A percentile compares a stretch with the other conserved stretches of the same genome.
These are phyloP conservation scores for Aureobasidium mangrovei DNA, from an alignment of 2,329 filamentous ascomycete species.

Conservation along the genomic window DNA sequence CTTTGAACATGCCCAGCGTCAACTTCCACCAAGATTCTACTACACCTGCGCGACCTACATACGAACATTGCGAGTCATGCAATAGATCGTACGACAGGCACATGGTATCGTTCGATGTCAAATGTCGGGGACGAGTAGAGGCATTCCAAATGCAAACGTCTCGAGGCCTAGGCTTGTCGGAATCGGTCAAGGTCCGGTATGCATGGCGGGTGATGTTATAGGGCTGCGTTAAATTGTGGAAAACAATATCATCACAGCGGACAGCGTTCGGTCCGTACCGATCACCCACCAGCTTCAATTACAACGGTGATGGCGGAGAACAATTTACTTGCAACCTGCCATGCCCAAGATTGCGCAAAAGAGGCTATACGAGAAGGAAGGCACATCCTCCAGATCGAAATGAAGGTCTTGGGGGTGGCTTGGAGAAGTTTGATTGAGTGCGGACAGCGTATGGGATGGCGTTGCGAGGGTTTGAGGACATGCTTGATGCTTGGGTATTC, in stretches of 20 bases:
- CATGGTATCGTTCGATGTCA: not conserved
- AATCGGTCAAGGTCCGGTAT: not conserved
- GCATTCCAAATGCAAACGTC: not conserved
- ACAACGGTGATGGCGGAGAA: constrained; percentile 3
- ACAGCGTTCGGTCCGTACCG: constrained; percentile 6
- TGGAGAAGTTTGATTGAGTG: not conserved
- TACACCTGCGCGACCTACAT: not conserved
- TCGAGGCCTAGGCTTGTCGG: not conserved
- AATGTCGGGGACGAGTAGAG: not conserved
- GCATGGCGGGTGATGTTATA: not conserved
- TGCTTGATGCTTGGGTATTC: too few relatives aligned
- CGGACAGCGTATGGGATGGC: not conserved
- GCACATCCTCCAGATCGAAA: constrained; percentile 1
- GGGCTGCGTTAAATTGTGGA: constrained; percentile 5
- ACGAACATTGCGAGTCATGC: not conserved
- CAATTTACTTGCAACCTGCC: not conserved
- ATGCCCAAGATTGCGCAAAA: not conserved
- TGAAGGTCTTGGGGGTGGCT: not conserved
- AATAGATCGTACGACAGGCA: not conserved
- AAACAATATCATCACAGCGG: not conserved
- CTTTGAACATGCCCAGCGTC: not conserved
- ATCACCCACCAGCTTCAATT: not conserved
- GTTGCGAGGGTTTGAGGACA: too few relatives aligned
- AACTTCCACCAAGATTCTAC: not conserved
- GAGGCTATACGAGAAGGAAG: not conserved